Evolutionary conservation across 2,329 filamentous ascomycete genomes (phyloP).

Genomic region (Botrytis tulipae): DNA sequence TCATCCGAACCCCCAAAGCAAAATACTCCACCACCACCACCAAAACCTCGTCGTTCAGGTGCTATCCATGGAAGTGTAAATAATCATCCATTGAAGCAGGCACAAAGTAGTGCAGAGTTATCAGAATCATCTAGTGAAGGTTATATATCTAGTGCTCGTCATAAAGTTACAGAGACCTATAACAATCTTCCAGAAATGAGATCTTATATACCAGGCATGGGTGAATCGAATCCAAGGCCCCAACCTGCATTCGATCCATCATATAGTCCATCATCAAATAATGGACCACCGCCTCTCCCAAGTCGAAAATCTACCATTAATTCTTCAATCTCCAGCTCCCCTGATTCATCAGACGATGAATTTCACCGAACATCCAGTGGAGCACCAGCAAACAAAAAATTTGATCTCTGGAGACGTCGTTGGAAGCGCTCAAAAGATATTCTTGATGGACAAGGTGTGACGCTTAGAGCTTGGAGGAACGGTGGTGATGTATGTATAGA

Average conservation of each 20-base stretch:
- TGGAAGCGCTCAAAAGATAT: conserved; percentile 62
- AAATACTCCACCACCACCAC: conserved; percentile 41
- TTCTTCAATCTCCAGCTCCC: conserved; percentile 22
- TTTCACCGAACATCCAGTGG: conserved; percentile 24
- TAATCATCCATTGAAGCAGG: conserved; percentile 33
- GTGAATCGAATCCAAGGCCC: neutral
- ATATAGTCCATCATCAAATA: conserved; percentile 19
- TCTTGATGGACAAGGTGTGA: conserved; percentile 63
- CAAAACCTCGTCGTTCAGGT: conserved; percentile 30
- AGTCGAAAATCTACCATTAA: conserved; percentile 26
- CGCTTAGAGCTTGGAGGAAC: conserved; percentile 69
- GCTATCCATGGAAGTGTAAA: conserved; percentile 14
- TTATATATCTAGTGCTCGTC: conserved; percentile 35
- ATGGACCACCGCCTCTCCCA: conserved; percentile 29
- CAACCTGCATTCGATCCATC: conserved; percentile 1
- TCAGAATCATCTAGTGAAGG: conserved; percentile 27
- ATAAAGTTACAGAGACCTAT: conserved; percentile 37
- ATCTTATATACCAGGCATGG: conserved; percentile 34
- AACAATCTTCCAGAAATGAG: conserved; percentile 38
- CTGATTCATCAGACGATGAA: conserved; percentile 36
- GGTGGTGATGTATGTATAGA: conserved; percentile 69
- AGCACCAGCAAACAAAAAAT: conserved; percentile 57
- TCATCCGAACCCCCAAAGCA: conserved; percentile 43
- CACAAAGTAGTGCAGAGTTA: conserved; percentile 32
- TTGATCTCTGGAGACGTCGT: conserved; percentile 69